Evolutionary conservation across 2,329 filamentous ascomycete species (phyloP).

Genomic region (Diaporthe sp.): DNA sequence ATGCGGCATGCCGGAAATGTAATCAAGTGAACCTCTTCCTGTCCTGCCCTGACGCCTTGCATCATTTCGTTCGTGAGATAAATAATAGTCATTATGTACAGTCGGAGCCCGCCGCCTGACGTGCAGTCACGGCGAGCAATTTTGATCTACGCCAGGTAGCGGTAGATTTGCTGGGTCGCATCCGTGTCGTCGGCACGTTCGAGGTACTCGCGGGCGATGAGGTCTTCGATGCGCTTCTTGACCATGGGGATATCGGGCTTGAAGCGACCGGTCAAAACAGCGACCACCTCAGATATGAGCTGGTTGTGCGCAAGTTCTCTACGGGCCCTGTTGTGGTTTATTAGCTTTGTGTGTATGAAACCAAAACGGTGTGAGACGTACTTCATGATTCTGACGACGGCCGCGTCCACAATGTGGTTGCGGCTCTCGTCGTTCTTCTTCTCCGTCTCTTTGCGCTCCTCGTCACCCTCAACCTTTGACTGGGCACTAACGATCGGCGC

Average conservation of each 20-base stretch:
- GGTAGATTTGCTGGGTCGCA: slow-evolving; percentile 73
- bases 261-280: slow-evolving; percentile 78
- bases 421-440: slow-evolving; percentile 81
- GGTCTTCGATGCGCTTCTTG: slow-evolving; percentile 84
- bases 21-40: slow-evolving; percentile 5
- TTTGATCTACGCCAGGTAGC: slow-evolving; percentile 74
- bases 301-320: slow-evolving; percentile 79
- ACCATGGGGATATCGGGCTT: slow-evolving; percentile 82
- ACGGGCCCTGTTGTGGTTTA: slow-evolving; percentile 68
- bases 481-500: slow-evolving; percentile 85
- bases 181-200: slow-evolving; percentile 79
- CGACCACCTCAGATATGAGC: slow-evolving; percentile 79
- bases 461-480: slow-evolving; percentile 86
- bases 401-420: slow-evolving; percentile 80
- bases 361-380: slow-evolving; percentile 59
- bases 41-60: slow-evolving; percentile 38
- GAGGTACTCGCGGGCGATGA: slow-evolving; percentile 83
- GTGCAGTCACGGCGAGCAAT: neutral
- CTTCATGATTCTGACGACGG: slow-evolving; percentile 89
- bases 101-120: neutral
- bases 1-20: slow-evolving; percentile 20
- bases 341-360: slow-evolving; percentile 47
- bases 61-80: slow-evolving; percentile 23
- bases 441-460: slow-evolving; percentile 78
- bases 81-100: slow-evolving; percentile 27